Base-by-base conservation (phyloP, 371 early-diverging fungal species). In the Mortierella sp. region DNA sequence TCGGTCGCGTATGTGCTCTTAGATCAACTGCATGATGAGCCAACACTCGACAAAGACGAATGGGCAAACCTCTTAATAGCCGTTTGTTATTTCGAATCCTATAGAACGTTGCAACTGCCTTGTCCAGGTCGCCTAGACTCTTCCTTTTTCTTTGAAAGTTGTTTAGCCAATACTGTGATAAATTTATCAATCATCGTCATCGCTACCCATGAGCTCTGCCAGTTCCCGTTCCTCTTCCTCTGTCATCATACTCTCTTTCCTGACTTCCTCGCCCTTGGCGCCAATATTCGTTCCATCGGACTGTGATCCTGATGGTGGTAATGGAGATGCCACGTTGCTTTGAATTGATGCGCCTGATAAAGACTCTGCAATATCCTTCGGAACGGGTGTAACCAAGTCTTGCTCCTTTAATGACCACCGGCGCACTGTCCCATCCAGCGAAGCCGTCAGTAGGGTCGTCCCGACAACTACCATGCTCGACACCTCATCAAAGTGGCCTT, bases 141-240 rank as follows among this genome's bases (percentile, higher is more conserved):
- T 10, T 7, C 10, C 34, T 7, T 34, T 7, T 34, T 10, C 34
- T 34, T n/a, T n/a, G n/a, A n/a, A n/a, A n/a, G n/a, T n/a, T n/a
- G n/a, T n/a, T n/a, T n/a, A n/a, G n/a, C n/a, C n/a, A n/a, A n/a
- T n/a, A n/a, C n/a, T n/a, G n/a, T n/a, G n/a, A n/a, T n/a, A n/a
- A n/a, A n/a, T n/a, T 41, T 13, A 74, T 2, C 45, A 28, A 24
- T 71, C 68, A 21, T 84, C 79, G 34, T 83, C 82, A 51, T 86
- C 87, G 46, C 84, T 81, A 47, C 61, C 84, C 88, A 92, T 86
- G 31, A 95, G 82, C 69, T 94, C 95, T 6, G 86, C 92, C 57
- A 95, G 72, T 79, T 94, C 94, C 10, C 87, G 74, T 55, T 94
- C 94, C 69, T 95, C 95, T 64, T 95, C 93, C 52, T 87, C 94